Percentiles rank a stretch among this genome's conserved stretches.
phyloP scores from a whole-genome alignment of 768 basidiomycete genomes.

The Tulasnella sp. region DNA sequence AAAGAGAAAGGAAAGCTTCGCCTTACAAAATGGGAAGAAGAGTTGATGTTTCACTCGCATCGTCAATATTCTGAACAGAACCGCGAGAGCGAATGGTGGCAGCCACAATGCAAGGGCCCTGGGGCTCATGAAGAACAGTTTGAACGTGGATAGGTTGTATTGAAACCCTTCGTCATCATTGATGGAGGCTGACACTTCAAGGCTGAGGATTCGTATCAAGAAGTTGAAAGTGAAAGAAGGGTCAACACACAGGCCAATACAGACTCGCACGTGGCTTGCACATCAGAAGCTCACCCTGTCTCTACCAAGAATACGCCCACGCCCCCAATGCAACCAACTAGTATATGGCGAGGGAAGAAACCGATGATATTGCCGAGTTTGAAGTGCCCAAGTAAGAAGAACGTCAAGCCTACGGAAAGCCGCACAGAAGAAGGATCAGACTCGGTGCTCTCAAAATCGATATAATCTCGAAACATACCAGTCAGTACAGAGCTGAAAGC shows the following conservation, averaged over 20 bases:
- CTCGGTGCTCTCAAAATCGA: no score
- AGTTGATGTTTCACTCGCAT: constrained; percentile 74
- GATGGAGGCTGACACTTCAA: constrained; percentile 77
- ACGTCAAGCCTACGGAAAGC: constrained; percentile 46
- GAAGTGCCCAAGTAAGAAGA: constrained; percentile 77
- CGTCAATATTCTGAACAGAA: constrained; percentile 70
- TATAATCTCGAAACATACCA: no score
- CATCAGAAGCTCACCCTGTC: constrained; percentile 76
- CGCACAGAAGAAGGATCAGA: no score
- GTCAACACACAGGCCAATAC: neutral
- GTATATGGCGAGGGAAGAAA: constrained; percentile 92
- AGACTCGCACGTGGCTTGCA: neutral
- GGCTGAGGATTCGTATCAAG: constrained; percentile 29
- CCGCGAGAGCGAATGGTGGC: constrained; percentile 63
- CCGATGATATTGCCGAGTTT: constrained; percentile 78
- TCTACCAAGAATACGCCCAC: constrained; percentile 86
- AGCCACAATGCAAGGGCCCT: constrained; percentile 68
- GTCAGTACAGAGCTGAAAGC: constrained; percentile 81
- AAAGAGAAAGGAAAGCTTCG: constrained; percentile 30
- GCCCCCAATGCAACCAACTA: constrained; percentile 96
- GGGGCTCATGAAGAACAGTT: constrained; percentile 50
- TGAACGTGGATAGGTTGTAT: constrained; percentile 52
- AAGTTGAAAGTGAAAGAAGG: neutral
- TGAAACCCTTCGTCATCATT: constrained; percentile 62
- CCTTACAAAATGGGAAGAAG: constrained; percentile 79